Evolutionary conservation across 78 protist genomes (phyloP).

Genomic region (Cavenderia fasciculata): DNA sequence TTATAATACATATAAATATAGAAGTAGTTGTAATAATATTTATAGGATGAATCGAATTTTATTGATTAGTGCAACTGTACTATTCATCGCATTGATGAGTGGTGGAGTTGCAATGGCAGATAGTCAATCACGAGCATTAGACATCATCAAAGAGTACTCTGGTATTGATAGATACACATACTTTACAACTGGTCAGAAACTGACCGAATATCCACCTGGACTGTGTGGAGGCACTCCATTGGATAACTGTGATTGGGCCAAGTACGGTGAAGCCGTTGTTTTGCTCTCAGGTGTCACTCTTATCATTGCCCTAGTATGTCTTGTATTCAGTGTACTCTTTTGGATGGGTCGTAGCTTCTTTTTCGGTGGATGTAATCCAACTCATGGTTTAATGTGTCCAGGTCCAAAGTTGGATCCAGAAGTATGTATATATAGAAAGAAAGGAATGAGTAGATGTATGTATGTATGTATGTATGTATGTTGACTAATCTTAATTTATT

Average conservation of each 20-base stretch:
- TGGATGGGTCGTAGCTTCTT: constrained; percentile 18
- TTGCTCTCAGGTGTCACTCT: constrained; percentile 47
- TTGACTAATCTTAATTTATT: no score
- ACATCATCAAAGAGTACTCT: neutral
- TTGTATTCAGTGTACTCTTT: constrained; percentile 21
- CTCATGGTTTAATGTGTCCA: constrained; percentile 42
- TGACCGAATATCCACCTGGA: constrained; percentile 49
- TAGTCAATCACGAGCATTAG: no score
- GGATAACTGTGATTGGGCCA: constrained; percentile 51
- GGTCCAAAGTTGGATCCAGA: constrained; percentile 68
- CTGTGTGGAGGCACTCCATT: constrained; percentile 56
- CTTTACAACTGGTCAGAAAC: constrained; percentile 24
- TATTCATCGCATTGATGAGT: no score
- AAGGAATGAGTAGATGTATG: no score
- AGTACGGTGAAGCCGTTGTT: constrained; percentile 44
- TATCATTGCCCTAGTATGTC: constrained; percentile 18
- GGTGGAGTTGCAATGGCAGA: no score
- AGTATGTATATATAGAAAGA: no score
- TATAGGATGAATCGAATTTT: no score
- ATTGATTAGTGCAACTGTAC: no score
- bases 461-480: no score
- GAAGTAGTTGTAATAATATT: no score
- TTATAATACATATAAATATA: no score
- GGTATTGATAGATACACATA: constrained; percentile 53
- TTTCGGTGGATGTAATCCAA: constrained; percentile 57